A percentile compares a stretch with the other conserved stretches of the same genome.
These are phyloP conservation scores for Paulownia fortunei DNA, from an alignment of 257 asterid genomes.

Conservation along the genomic window DNA sequence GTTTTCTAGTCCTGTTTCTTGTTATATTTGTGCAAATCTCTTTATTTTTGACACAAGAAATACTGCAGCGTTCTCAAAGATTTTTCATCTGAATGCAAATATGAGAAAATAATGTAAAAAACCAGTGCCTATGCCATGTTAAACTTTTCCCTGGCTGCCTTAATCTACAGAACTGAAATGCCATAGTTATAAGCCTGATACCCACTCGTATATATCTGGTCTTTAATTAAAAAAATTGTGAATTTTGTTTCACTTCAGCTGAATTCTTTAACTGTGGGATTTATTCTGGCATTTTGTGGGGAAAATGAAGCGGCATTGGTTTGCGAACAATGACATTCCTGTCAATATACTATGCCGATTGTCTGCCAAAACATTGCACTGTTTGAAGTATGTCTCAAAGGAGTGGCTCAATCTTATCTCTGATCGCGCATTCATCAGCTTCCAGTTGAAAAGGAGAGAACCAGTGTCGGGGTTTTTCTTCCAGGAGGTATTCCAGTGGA, in stretches of 20 bases:
- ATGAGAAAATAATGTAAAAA: too few species aligned
- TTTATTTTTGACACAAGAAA: too few species aligned
- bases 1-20: too few species aligned
- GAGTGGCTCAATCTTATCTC: constrained; percentile 61
- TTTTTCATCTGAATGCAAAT: too few species aligned
- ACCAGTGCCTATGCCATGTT: too few species aligned
- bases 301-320: constrained; percentile 45
- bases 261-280: not conserved
- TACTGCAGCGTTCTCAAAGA: too few species aligned
- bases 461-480: constrained; percentile 62
- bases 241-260: not conserved
- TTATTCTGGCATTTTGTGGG: constrained; percentile 19
- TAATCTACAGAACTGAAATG: too few species aligned
- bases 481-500: constrained; percentile 55
- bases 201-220: too few species aligned
- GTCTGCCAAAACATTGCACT: constrained; percentile 48
- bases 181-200: too few species aligned
- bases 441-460: constrained; percentile 48
- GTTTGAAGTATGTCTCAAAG: constrained; percentile 57
- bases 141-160: too few species aligned
- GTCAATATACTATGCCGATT: constrained; percentile 48
- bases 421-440: constrained; percentile 46
- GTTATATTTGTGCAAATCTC: too few species aligned
- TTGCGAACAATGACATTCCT: constrained; percentile 44
- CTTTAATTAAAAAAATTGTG: not conserved